Evolutionary conservation across 2,329 filamentous ascomycete species (phyloP).

Genomic region (Ascocoryne sarcoides): DNA sequence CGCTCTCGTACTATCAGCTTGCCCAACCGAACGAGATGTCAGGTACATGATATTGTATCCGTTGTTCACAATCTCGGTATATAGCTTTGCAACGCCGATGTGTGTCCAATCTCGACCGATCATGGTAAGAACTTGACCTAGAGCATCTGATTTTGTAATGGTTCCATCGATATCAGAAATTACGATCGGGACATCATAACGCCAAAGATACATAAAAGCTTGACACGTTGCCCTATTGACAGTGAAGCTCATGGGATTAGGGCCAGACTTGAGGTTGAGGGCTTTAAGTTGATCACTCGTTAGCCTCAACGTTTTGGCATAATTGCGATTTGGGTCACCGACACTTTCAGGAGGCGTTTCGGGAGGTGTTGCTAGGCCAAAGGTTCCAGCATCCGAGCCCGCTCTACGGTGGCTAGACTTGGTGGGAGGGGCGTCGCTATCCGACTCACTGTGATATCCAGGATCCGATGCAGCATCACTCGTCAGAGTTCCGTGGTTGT

Average conservation of each 20-base stretch:
- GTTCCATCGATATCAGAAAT: constrained; percentile 99
- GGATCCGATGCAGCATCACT: constrained; percentile 79
- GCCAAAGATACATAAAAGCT: constrained; percentile 92
- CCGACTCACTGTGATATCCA: constrained; percentile 87
- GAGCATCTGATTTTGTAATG: constrained; percentile 93
- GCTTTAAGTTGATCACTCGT: constrained; percentile 93
- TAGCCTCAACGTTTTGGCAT: constrained; percentile 89
- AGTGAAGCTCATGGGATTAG: constrained; percentile 91
- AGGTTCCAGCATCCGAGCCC: constrained; percentile 55
- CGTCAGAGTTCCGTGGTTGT: constrained; percentile 14
- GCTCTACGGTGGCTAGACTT: constrained; percentile 44
- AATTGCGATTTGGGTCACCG: constrained; percentile 72
- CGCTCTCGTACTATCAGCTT: constrained; percentile 80
- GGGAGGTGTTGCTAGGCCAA: constrained; percentile 53
- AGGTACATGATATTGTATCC: constrained; percentile 99
- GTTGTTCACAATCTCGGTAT: constrained; percentile 89
- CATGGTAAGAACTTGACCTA: constrained; percentile 92
- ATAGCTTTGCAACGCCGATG: constrained; percentile 90
- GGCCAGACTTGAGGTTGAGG: constrained; percentile 71
- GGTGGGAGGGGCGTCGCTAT: constrained; percentile 45
- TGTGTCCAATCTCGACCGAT: constrained; percentile 98
- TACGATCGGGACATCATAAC: constrained; percentile 81
- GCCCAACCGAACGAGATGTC: constrained; percentile 86
- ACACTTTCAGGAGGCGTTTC: constrained; percentile 55
- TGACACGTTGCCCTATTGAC: constrained; percentile 90